Conservation (phyloP, 1,139 yeast genomes). For the Pichia sp. region DNA sequence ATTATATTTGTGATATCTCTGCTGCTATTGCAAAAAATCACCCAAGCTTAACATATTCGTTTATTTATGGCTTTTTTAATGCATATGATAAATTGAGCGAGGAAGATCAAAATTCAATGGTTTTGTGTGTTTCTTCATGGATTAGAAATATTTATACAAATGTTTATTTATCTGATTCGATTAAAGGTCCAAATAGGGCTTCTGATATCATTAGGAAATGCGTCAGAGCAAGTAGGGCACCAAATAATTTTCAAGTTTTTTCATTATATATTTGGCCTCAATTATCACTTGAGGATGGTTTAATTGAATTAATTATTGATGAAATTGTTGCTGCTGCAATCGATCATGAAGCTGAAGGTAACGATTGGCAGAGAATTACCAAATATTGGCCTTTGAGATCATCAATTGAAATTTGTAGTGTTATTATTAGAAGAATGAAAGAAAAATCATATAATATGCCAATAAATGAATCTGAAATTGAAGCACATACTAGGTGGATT, state of each 20-base stretch:
- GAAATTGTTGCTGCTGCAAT: constrained; percentile 70
- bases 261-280: constrained; percentile 68
- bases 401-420: constrained; percentile 66
- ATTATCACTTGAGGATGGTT: constrained; percentile 53
- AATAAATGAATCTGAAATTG: constrained; percentile 24
- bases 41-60: constrained; percentile 59
- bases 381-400: constrained; percentile 60
- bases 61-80: constrained; percentile 54
- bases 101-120: constrained; percentile 36
- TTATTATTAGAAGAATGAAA: constrained; percentile 40
- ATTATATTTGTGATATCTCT: constrained; percentile 57
- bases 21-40: constrained; percentile 48
- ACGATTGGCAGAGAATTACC: constrained; percentile 58
- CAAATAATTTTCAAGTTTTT: constrained; percentile 39
- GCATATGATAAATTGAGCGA: constrained; percentile 41
- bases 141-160: constrained; percentile 57
- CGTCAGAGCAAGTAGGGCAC: constrained; percentile 49
- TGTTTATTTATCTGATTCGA: constrained; percentile 48
- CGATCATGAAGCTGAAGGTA: constrained; percentile 68
- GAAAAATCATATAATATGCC: constrained; percentile 24
- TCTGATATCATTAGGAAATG: constrained; percentile 59
- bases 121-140: constrained; percentile 71
- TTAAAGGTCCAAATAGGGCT: constrained; percentile 54
- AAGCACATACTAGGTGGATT: constrained; percentile 51
- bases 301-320: constrained; percentile 56